phyloP scores from a whole-genome alignment of 352 stramenopile species.

The Salisapilia sapeloensis region DNA sequence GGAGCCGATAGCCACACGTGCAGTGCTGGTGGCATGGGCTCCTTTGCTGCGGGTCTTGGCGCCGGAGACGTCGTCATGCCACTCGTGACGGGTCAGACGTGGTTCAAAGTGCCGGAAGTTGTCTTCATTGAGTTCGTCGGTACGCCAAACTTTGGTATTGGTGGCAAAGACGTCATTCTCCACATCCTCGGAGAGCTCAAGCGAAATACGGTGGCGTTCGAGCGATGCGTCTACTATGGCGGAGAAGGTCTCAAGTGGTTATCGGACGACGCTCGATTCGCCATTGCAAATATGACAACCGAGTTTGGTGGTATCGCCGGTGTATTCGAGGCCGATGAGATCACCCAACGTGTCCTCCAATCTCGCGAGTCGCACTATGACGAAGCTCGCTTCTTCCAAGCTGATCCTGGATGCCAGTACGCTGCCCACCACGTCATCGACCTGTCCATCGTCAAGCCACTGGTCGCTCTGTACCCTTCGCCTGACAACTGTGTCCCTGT shows the following conservation, averaged over 20 bases:
- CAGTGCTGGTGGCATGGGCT: constrained; percentile 53
- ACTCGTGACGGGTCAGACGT: constrained; percentile 66
- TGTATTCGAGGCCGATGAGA: constrained; percentile 57
- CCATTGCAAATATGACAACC: constrained; percentile 70
- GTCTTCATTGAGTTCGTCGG: constrained; percentile 69
- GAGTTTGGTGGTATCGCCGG: constrained; percentile 73
- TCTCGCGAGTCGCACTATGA: constrained; percentile 36
- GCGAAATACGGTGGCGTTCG: constrained; percentile 69
- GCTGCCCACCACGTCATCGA: constrained; percentile 62
- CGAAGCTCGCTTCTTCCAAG: constrained; percentile 54
- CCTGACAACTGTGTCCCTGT: constrained; percentile 67
- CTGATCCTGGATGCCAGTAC: constrained; percentile 50
- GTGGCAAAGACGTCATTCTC: constrained; percentile 67
- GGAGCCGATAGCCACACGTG: constrained; percentile 65
- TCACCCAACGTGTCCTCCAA: constrained; percentile 43
- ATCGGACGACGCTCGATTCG: constrained; percentile 66
- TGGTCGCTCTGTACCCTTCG: constrained; percentile 61
- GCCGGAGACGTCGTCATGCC: constrained; percentile 72
- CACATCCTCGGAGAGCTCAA: constrained; percentile 66
- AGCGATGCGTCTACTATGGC: constrained; percentile 63
- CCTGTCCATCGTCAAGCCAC: constrained; percentile 27
- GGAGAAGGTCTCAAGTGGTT: constrained; percentile 37
- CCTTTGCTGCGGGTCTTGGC: constrained; percentile 52
- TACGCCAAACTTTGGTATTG: constrained; percentile 43
- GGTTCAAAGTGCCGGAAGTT: constrained; percentile 71